These are phyloP conservation scores for Parvularia atlantis DNA, from an alignment of 78 protist genomes.

Conservation along the genomic window DNA sequence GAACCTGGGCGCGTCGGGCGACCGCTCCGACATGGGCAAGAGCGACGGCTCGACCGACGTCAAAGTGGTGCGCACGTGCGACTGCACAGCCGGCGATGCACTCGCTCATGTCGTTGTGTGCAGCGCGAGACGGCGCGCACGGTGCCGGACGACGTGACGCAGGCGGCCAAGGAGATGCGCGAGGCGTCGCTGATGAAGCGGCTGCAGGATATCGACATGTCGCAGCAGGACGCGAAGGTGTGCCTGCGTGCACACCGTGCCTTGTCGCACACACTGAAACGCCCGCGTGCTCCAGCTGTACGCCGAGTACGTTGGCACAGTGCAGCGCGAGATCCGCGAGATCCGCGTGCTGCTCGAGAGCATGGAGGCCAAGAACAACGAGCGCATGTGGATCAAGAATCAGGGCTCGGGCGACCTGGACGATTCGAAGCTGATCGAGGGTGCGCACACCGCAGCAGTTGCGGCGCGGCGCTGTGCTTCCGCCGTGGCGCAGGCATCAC, in stretches of 20 bases:
- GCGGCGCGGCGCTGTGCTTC: too few species aligned
- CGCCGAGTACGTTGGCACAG: neutral
- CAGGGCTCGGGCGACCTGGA: conserved; percentile 47
- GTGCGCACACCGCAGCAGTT: too few species aligned
- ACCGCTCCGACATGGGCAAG: too few species aligned
- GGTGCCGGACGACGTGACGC: conserved; percentile 21
- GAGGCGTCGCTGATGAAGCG: conserved; percentile 3
- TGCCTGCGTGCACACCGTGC: neutral
- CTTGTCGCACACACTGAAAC: neutral
- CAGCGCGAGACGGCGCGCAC: conserved; percentile 7
- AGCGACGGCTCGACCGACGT: too few species aligned
- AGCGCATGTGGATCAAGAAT: conserved; percentile 44
- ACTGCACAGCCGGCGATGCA: too few species aligned
- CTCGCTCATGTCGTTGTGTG: neutral
- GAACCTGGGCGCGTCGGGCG: too few species aligned
- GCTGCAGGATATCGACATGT: conserved; percentile 22
- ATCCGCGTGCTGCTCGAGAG: conserved; percentile 18
- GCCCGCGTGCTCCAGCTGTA: neutral
- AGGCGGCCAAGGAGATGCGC: conserved; percentile 39
- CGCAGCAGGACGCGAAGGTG: neutral
- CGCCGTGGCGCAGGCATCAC: conserved; percentile 2
- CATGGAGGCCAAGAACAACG: conserved; percentile 33
- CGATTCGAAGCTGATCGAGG: conserved; percentile 48
- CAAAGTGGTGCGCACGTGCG: too few species aligned
- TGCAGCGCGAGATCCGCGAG: conserved; percentile 12